Percentiles rank a stretch among this genome's conserved stretches.
phyloP scores from a whole-genome alignment of 2,329 filamentous ascomycete species.

The Drechslerella dactyloides region DNA sequence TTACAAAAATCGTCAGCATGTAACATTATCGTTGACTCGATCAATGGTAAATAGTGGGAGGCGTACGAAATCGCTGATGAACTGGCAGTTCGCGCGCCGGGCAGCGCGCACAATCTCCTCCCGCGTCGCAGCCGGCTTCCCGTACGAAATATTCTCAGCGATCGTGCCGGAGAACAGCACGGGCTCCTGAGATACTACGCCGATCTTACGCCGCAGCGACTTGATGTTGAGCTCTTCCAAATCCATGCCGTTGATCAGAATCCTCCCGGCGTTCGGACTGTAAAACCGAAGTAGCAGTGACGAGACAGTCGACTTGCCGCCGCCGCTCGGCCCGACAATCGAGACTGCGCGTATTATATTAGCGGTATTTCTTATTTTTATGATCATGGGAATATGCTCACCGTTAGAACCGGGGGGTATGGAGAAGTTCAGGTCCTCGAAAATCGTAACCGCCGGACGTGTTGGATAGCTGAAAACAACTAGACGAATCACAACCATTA shows the following conservation, averaged over 20 bases:
- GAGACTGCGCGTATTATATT: constrained; percentile 66
- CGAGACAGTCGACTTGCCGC: constrained; percentile 94
- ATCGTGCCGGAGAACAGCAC: constrained; percentile 87
- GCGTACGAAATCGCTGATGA: constrained; percentile 81
- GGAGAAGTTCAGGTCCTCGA: constrained; percentile 84
- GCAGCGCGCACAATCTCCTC: constrained; percentile 85
- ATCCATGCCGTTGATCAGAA: constrained; percentile 83
- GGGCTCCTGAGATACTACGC: constrained; percentile 93
- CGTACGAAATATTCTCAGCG: constrained; percentile 90
- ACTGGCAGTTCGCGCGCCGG: constrained; percentile 90
- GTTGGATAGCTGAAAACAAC: constrained; percentile 93
- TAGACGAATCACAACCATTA: constrained; percentile 4
- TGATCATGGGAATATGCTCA: background rate
- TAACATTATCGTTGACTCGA: background rate
- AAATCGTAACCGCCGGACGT: constrained; percentile 87
- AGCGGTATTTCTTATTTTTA: background rate
- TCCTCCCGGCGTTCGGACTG: constrained; percentile 75
- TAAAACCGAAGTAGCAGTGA: constrained; percentile 85
- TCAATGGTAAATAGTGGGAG: constrained; percentile 61
- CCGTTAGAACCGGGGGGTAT: constrained; percentile 87
- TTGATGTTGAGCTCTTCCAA: constrained; percentile 89
- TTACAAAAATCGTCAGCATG: constrained; percentile 25
- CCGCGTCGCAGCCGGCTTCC: constrained; percentile 76
- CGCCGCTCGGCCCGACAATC: constrained; percentile 93
- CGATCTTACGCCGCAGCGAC: constrained; percentile 87